Base-by-base conservation (phyloP, 768 basidiomycete genomes). In the Amanita subjunquillea region DNA sequence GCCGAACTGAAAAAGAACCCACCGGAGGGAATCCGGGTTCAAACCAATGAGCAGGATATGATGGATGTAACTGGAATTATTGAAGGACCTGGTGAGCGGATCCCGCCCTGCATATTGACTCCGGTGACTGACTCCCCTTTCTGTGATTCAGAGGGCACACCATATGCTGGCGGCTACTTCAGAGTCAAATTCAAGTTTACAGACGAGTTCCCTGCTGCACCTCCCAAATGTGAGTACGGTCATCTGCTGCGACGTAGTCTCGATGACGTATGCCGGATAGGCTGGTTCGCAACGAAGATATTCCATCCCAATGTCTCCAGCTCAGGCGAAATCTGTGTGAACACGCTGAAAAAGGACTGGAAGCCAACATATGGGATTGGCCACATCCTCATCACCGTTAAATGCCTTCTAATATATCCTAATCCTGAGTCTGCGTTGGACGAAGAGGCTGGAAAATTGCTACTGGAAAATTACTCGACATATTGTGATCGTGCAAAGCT, bases 281-380 rank as follows among this genome's bases (percentile, higher is more conserved):
- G 94, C 62, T 85, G 89, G 73, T 87, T 96, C 58, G 72, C 77
- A 12, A 96, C 94, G 47, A 96, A 95, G 72, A 94, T 98, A 53
- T 97, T 97, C 68, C 94, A 97, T 61, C 94, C 95, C 0, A 98
- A 98, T 60, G 91, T 98, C 38, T 94, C 92, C 0, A 75, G 78
- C 32, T 67, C 79, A 0, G 93, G 93, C 13, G 93, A 96, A 68
- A 97, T 97, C 59, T 97, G 93, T 65, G 93, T 97, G 12, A 95
- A 94, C 70, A 97, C 93, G 6, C 72, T 97, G 23, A 97, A 96
- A 77, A 95, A 96, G 67, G 92, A 95, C 61, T 97, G 94, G 94
- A 87, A 92, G 65, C 78, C 88, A 22, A 79, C 83, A 10, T 94
- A 91, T 60, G 94, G 94, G 46, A 91, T 98, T 29, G 80, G 75